A percentile compares a stretch with the other conserved stretches of the same genome.
phyloP scores from a whole-genome alignment of 1,139 yeast species.

The Diutina sp. region DNA sequence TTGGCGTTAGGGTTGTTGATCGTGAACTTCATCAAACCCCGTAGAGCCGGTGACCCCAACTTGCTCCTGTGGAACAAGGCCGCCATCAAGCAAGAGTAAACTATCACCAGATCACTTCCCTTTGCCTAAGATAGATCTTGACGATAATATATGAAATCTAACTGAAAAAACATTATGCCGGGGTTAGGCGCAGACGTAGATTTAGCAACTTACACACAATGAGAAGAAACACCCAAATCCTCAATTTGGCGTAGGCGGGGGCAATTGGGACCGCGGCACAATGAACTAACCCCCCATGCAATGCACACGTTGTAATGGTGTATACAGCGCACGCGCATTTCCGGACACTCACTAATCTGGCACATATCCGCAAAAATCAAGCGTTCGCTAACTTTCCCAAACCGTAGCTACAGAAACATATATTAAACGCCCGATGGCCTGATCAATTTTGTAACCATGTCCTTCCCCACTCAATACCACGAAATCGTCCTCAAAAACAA shows the following conservation, averaged over 20 bases:
- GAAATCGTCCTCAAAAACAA: constrained; percentile 10
- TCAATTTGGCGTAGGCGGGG: no score
- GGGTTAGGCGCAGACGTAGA: no score
- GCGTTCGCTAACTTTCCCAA: neutral
- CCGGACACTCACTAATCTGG: neutral
- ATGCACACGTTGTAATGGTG: no score
- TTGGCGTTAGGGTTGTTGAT: constrained; percentile 47
- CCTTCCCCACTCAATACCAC: neutral
- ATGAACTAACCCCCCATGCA: no score
- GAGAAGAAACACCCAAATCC: no score
- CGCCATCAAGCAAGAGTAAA: neutral
- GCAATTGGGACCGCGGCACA: no score
- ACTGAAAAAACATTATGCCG: neutral
- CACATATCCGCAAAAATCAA: neutral
- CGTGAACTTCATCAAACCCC: constrained; percentile 53
- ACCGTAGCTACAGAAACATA: neutral
- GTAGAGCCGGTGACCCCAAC: constrained; percentile 63
- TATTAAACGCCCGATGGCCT: neutral
- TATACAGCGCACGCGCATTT: neutral
- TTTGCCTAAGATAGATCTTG: neutral
- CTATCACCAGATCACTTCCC: neutral
- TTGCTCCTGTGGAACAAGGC: constrained; percentile 56
- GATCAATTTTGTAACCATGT: neutral
- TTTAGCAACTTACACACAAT: no score
- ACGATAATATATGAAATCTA: neutral